Evolutionary conservation across 2,329 filamentous ascomycete species (phyloP).

Genomic region (Paraphaeosphaeria minitans): DNA sequence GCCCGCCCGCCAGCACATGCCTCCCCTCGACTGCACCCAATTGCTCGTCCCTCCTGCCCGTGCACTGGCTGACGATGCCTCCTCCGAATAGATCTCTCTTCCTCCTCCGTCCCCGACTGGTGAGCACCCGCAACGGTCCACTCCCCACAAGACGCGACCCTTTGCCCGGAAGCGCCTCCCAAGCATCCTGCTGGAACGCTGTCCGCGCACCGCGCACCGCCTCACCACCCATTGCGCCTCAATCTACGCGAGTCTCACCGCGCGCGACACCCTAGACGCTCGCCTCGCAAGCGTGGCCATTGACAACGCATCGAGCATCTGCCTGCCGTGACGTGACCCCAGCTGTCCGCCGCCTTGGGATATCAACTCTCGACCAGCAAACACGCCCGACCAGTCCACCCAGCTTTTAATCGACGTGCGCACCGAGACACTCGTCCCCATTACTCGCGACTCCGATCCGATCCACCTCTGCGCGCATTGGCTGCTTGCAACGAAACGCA

Average conservation of each 20-base stretch:
- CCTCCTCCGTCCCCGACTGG: slow-evolving; percentile 39
- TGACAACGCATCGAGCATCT: slow-evolving; percentile 51
- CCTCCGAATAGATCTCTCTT: slow-evolving; percentile 31
- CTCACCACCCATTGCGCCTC: slow-evolving; percentile 37
- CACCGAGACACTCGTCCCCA: slow-evolving; percentile 24
- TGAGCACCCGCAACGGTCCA: slow-evolving; percentile 38
- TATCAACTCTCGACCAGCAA: slow-evolving; percentile 40
- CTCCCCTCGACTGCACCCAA: slow-evolving; percentile 43
- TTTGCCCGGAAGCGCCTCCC: slow-evolving; percentile 30
- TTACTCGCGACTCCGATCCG: slow-evolving; percentile 26
- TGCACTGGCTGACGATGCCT: slow-evolving; percentile 45
- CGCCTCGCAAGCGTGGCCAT: slow-evolving; percentile 50
- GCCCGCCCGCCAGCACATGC: slow-evolving; percentile 47
- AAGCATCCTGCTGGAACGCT: slow-evolving; percentile 14
- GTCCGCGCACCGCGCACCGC: slow-evolving; percentile 39
- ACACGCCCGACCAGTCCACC: slow-evolving; percentile 31
- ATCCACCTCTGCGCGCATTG: slow-evolving; percentile 31
- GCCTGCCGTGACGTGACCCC: slow-evolving; percentile 45
- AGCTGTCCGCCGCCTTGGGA: slow-evolving; percentile 37
- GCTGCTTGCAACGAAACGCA: slow-evolving; percentile 24
- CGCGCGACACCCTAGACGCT: slow-evolving; percentile 34
- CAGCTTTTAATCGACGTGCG: slow-evolving; percentile 28
- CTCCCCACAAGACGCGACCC: slow-evolving; percentile 46
- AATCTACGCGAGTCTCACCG: slow-evolving; percentile 36
- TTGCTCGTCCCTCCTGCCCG: slow-evolving; percentile 40